Conservation (phyloP, 2,329 filamentous ascomycete genomes). For the Venturia oleaginea region DNA sequence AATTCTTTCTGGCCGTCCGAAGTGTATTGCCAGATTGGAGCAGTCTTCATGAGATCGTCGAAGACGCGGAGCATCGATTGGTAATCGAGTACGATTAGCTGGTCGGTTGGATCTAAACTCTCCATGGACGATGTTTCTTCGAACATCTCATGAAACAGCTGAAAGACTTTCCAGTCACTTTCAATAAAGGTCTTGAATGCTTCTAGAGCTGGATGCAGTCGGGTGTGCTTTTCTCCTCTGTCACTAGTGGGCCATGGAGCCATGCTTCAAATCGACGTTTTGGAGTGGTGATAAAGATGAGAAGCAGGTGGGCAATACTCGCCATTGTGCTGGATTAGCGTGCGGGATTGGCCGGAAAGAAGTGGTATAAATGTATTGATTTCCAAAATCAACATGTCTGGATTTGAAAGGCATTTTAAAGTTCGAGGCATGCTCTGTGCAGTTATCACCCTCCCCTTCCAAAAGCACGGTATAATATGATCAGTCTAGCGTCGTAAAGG, state of each 20-base stretch:
- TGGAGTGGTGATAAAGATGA: background rate
- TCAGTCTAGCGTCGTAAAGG: too few relatives aligned
- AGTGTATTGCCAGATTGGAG: background rate
- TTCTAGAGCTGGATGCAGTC: background rate
- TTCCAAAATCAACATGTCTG: background rate
- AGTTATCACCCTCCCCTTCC: too few relatives aligned
- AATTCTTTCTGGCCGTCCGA: background rate
- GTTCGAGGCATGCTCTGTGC: background rate
- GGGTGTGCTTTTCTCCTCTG: background rate
- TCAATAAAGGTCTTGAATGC: background rate
- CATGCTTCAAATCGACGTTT: background rate
- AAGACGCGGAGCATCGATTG: background rate
- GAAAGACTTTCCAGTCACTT: background rate
- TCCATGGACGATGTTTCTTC: background rate
- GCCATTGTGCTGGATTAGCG: background rate
- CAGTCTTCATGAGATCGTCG: background rate
- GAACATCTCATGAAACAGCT: background rate
- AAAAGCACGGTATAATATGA: too few relatives aligned
- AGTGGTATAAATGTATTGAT: background rate
- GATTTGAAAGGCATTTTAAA: background rate
- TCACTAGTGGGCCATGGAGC: background rate
- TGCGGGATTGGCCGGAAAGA: background rate
- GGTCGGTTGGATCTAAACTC: background rate
- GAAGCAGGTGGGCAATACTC: background rate
- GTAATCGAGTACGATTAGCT: background rate